Evolutionary conservation across 202 grass and related monocot genomes (phyloP), one percentile per base, ranked within the genome.

Genomic region (Tripidium arundinaceum): DNA sequence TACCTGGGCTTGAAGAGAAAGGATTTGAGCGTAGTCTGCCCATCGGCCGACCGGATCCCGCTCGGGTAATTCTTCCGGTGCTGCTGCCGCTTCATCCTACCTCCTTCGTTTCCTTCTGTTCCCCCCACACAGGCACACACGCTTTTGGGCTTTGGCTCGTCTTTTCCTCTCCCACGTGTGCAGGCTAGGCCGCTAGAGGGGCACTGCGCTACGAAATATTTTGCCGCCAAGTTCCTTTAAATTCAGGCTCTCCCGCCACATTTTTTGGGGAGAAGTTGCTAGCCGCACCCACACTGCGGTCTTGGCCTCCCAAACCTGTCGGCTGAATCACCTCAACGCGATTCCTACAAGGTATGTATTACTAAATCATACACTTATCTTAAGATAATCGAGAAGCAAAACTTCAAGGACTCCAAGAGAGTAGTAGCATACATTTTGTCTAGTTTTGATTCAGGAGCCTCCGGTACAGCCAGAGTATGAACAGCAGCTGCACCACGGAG

Each of bases 1-100:
- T 52, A 90, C 82, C 79, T 88, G 26, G 80, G 60, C 33, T 86
- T 86, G 68, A 73, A 28, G 67, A 90, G 75, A 83, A 92, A 95
- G 38, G 87, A 92, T 55, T 85, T 86, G 54, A 95, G 83, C 33
- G 87, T 86, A 52, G 85, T 88, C 78, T 95, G 93, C 40, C 93
- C 85, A 37, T 85, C 68, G 42, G 79, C 66, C 4, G 85, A 79
- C 27, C 86, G 83, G 66, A 83, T 55, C 42, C 70, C 57, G 47
- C 72, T 72, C 24, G 1, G 63, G 73, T 72, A 65, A 60, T 80
- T 62, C 60, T 68, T 91, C 63, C 40, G 58, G 16, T 36, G 72
- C 39, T 80, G 81, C 27, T 76, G 77, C 70, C 82, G 86, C 62
- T 82, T 89, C 83, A 70, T 86, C 34, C 81, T 54, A 36, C 1